Base-by-base conservation (phyloP, 2,329 filamentous ascomycete genomes). In the Penicillium brasilianum region DNA sequence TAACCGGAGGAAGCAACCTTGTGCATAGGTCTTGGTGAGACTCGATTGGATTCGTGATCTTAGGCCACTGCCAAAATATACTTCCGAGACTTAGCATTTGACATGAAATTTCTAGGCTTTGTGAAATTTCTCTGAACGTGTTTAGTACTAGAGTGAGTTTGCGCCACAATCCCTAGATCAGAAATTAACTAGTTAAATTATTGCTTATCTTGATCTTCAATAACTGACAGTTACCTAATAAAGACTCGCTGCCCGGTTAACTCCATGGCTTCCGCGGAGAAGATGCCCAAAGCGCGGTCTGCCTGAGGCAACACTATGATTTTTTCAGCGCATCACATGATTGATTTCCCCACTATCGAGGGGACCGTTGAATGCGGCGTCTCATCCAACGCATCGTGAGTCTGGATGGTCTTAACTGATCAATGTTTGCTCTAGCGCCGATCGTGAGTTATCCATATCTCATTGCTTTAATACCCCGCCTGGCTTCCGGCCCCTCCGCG, bases 271-370 rank as follows among this genome's bases (percentile, higher is more conserved):
- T 30, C 44, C 44, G 44, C 44, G 44, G 44, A 48, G 44, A 28
- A 44, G 49, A 55, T 50, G n/a, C 41, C 41, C 37, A 63, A 53
- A 49, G 41, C 46, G 22, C 0, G 37, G 28, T 46, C 14, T 68
- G 69, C 69, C 69, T 71, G n/a, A 71, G 69, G 69, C 66, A 55
- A 0, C 13, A 8, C 62, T 53, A 52, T 41, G 60, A 66, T 61
- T 68, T 69, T 70, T 70, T 68, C 52, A 50, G 56, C 57, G 16
- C 46, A 66, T 74, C 73, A 74, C 71, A 65, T 75, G 73, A 74
- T 69, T 54, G 14, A 10, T 55, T 67, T 65, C 65, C 59, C 59
- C 67, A 69, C 67, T 63, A 68, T 66, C 53, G 67, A 69, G 68
- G 65, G 68, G 68, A 67, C 55, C 41, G 61, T 61, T 67, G 63